These are phyloP conservation scores for Phaeoacremonium minimum DNA, from an alignment of 2,329 filamentous ascomycete genomes.

Conservation along the genomic window DNA sequence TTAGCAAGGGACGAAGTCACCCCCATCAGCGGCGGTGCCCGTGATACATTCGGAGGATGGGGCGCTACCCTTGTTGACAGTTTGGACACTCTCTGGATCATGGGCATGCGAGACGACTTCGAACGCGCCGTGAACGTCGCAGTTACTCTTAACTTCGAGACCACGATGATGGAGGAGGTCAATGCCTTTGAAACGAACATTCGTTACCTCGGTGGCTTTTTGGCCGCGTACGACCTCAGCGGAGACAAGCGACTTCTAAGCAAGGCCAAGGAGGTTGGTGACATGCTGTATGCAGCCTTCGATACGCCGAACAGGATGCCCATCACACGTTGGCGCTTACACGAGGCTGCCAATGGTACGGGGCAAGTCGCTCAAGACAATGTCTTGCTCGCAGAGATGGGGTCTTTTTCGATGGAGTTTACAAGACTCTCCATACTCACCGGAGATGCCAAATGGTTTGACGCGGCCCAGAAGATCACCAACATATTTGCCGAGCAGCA, in stretches of 20 bases:
- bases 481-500: slow-evolving; percentile 12
- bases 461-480: slow-evolving; percentile 21
- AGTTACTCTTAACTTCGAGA: slow-evolving; percentile 6
- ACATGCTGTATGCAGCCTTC: slow-evolving; percentile 27
- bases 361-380: slow-evolving; percentile 13
- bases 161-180: slow-evolving; percentile 3
- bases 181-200: slow-evolving; percentile 29
- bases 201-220: slow-evolving; percentile 9
- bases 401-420: slow-evolving; percentile 24
- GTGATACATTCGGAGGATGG: slow-evolving; percentile 9
- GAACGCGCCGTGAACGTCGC: slow-evolving; percentile 4
- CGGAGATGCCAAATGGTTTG: slow-evolving; percentile 23
- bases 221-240: slow-evolving; percentile 14
- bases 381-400: slow-evolving; percentile 21
- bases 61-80: slow-evolving; percentile 10
- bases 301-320: slow-evolving; percentile 26
- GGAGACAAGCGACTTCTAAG: slow-evolving; percentile 25
- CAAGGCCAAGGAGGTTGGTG: slow-evolving; percentile 34
- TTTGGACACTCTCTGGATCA: slow-evolving; percentile 10
- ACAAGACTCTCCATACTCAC: slow-evolving; percentile 24
- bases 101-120: slow-evolving; percentile 8
- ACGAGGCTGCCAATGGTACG: slow-evolving; percentile 13
- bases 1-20: slow-evolving; percentile 7
- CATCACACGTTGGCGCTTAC: slow-evolving; percentile 19
- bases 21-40: slow-evolving; percentile 2